These are phyloP conservation scores for Lentinus brumalis DNA, from an alignment of 768 basidiomycete genomes.

Conservation along the genomic window DNA sequence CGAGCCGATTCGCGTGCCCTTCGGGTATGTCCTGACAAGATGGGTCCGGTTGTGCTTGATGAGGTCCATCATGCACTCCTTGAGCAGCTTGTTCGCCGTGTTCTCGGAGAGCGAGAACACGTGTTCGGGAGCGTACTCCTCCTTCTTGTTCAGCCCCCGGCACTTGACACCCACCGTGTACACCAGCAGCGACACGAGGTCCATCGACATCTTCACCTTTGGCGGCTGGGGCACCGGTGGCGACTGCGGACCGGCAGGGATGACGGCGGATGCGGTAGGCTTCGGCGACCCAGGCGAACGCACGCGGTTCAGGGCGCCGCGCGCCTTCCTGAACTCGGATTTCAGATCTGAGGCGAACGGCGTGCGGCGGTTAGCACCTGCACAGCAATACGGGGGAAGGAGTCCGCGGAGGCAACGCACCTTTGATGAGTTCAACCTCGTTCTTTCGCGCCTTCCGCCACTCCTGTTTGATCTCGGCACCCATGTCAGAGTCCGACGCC, in stretches of 20 bases:
- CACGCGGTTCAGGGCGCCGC: conserved; percentile 43
- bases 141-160: conserved; percentile 84
- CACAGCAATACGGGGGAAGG: not conserved
- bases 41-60: conserved; percentile 87
- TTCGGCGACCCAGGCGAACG: conserved; percentile 17
- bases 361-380: not conserved
- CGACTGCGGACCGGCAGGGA: conserved; percentile 1
- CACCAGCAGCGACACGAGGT: conserved; percentile 75
- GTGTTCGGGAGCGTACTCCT: conserved; percentile 83
- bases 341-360: conserved; percentile 34
- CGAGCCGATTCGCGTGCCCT: conserved; percentile 77
- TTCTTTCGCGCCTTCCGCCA: conserved; percentile 33
- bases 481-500: conserved; percentile 33
- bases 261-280: not conserved
- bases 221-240: conserved; percentile 15
- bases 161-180: conserved; percentile 97
- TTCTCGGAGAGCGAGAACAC: conserved; percentile 93
- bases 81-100: conserved; percentile 74
- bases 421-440: conserved; percentile 38
- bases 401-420: conserved; percentile 17
- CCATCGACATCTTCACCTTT: conserved; percentile 73
- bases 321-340: conserved; percentile 43
- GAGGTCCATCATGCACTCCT: conserved; percentile 65
- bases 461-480: conserved; percentile 30
- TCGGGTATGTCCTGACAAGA: conserved; percentile 85